Evolutionary conservation across 208 protist genomes (phyloP).

Genomic region (Acanthamoeba culbertsoni): DNA sequence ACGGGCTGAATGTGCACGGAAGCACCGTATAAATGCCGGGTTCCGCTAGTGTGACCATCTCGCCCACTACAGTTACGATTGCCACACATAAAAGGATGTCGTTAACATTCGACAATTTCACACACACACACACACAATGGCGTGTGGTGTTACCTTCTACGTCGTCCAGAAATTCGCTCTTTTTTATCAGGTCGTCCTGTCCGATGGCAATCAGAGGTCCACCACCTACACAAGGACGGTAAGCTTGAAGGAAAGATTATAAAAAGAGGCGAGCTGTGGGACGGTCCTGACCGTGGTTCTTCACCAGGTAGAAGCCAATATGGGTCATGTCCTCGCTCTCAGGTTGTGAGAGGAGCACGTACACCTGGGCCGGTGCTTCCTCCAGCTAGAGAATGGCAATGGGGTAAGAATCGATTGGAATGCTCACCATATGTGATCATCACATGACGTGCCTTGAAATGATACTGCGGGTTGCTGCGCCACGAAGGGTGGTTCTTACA

Average conservation of each 20-base stretch:
- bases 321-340: not conserved
- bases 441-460: conserved; percentile 28
- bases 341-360: conserved; percentile 16
- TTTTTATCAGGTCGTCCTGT: not conserved
- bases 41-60: not conserved
- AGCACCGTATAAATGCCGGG: conserved; percentile 12
- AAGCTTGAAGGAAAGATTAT: too few species aligned
- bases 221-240: not conserved
- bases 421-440: not conserved
- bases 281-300: not conserved
- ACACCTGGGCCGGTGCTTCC: conserved; percentile 6
- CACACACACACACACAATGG: too few species aligned
- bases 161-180: conserved; percentile 45
- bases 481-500: conserved; percentile 55
- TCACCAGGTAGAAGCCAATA: conserved; percentile 40
- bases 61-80: not conserved
- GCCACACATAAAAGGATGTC: not conserved
- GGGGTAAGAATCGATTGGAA: not conserved
- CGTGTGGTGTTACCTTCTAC: not conserved
- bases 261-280: not conserved
- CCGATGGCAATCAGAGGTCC: not conserved
- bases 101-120: too few species aligned
- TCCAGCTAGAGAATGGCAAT: not conserved
- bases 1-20: conserved; percentile 48
- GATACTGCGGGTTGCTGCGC: conserved; percentile 20